These are phyloP conservation scores for Acacia concinna DNA, from an alignment of 331 rosid genomes.

Conservation along the genomic window DNA sequence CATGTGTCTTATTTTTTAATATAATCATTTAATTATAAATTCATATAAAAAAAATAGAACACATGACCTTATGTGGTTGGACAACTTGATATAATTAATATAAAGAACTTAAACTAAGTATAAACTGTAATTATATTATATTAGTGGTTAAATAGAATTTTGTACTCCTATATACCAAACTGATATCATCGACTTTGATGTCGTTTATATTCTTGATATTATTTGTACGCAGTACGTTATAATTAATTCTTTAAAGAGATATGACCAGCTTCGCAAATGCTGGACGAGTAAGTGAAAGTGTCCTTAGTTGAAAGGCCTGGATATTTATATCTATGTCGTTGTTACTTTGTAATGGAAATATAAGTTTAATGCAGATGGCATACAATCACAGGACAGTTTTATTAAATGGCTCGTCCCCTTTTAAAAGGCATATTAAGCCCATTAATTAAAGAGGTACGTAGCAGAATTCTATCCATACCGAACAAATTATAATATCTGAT, in stretches of 20 bases:
- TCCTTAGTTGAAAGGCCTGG: background rate
- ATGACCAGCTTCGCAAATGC: background rate
- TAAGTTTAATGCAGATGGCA: conserved; percentile 10
- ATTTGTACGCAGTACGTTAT: background rate
- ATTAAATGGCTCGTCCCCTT: conserved; percentile 1
- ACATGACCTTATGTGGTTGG: too few relatives aligned
- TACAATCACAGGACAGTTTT: background rate
- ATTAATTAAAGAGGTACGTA: background rate
- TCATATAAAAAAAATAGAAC: too few relatives aligned
- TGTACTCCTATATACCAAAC: background rate
- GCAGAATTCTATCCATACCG: background rate
- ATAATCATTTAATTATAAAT: too few relatives aligned
- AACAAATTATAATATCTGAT: background rate
- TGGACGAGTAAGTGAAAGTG: conserved; percentile 13
- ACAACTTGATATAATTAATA: too few relatives aligned
- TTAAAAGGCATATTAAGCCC: background rate
- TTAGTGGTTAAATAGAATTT: background rate
- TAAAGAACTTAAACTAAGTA: too few relatives aligned
- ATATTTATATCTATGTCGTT: background rate
- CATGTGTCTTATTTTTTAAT: too few relatives aligned
- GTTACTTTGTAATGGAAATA: background rate
- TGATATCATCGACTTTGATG: background rate
- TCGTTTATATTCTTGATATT: background rate
- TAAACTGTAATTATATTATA: too few relatives aligned
- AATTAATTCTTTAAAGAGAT: background rate